phyloP scores from a whole-genome alignment of 2,329 filamentous ascomycete species.

The Phaeosphaeria sp. region DNA sequence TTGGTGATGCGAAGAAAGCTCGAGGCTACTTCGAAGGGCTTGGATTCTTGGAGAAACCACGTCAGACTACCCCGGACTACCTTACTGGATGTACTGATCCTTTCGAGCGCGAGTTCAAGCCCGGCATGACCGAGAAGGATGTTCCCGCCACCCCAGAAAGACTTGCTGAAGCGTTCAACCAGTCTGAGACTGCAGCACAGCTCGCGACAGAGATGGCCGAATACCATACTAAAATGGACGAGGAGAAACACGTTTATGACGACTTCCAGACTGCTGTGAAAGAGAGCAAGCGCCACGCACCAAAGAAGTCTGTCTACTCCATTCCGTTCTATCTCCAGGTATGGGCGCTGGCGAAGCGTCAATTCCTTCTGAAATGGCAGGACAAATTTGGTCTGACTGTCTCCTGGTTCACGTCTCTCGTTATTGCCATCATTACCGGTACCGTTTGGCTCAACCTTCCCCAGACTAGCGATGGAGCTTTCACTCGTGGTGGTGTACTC shows the following conservation, averaged over 20 bases:
- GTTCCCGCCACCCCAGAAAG: conserved; percentile 72
- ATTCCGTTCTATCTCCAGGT: conserved; percentile 84
- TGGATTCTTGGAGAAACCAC: conserved; percentile 75
- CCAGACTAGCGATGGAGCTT: conserved; percentile 70
- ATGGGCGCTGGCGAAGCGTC: conserved; percentile 82
- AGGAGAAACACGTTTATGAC: conserved; percentile 72
- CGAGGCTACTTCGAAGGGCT: conserved; percentile 77
- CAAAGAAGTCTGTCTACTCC: conserved; percentile 78
- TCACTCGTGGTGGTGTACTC: conserved; percentile 80
- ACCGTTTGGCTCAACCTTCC: conserved; percentile 79
- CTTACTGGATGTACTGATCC: conserved; percentile 82
- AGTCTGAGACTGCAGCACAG: conserved; percentile 65
- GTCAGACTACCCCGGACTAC: conserved; percentile 83
- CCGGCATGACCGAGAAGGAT: conserved; percentile 69
- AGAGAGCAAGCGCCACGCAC: conserved; percentile 79
- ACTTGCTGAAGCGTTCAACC: conserved; percentile 72
- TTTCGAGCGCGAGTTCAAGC: conserved; percentile 79
- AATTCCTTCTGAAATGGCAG: conserved; percentile 86
- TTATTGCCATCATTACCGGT: conserved; percentile 79
- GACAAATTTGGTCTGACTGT: conserved; percentile 79
- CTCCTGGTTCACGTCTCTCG: conserved; percentile 73
- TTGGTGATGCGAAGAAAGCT: conserved; percentile 72
- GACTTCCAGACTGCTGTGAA: conserved; percentile 78
- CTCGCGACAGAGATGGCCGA: conserved; percentile 71
- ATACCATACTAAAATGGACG: conserved; percentile 70